Evolutionary conservation across 2,329 filamentous ascomycete species (phyloP).

Genomic region (Claviceps capensis): DNA sequence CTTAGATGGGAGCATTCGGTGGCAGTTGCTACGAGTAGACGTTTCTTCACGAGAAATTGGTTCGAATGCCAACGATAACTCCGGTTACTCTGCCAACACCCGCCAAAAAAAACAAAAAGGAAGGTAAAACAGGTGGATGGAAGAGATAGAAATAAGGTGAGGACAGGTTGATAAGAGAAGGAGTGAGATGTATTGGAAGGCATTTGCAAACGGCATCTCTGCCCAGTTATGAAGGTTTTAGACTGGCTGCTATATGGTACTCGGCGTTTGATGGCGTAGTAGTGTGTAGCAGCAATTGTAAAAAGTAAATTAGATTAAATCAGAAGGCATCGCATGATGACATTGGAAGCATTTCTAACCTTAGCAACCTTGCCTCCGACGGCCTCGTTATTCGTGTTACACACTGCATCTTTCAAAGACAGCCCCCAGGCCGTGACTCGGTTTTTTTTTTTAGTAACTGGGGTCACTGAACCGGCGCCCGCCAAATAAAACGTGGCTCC

Average conservation of each 20-base stretch:
- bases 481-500: no score
- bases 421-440: no score
- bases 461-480: no score
- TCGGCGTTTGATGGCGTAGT: not conserved
- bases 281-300: not conserved
- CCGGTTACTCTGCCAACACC: no score
- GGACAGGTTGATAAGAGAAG: not conserved
- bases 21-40: not conserved
- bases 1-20: conserved; percentile 18
- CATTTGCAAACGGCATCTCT: not conserved
- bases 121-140: not conserved
- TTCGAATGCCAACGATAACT: no score
- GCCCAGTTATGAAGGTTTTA: not conserved
- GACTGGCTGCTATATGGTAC: not conserved
- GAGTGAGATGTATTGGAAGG: not conserved
- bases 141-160: not conserved
- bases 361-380: not conserved
- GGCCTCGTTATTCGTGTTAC: not conserved
- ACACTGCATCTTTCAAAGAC: no score
- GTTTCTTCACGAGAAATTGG: not conserved
- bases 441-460: no score
- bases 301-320: not conserved
- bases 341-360: not conserved
- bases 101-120: no score
- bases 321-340: not conserved